Conservation (phyloP, 1,284 basidiomycete genomes). For the Neolentinus lepideus region DNA sequence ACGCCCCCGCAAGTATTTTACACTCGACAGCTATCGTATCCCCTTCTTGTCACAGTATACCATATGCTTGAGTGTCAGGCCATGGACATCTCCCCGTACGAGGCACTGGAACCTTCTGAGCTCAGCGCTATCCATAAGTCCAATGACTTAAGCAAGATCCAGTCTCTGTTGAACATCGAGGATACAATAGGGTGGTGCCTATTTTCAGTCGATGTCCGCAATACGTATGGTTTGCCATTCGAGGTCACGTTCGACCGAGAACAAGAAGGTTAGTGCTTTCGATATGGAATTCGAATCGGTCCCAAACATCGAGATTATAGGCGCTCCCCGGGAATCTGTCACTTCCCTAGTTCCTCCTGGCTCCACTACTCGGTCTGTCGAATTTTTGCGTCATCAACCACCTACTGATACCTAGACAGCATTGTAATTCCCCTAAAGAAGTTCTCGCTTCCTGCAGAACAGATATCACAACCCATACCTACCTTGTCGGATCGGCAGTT, state of each 20-base stretch:
- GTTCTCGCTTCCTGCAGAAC: constrained; percentile 51
- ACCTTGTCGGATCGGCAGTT: constrained; percentile 87
- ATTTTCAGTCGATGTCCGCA: constrained; percentile 81
- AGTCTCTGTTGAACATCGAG: constrained; percentile 29
- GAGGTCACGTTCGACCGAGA: constrained; percentile 71
- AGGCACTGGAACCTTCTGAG: constrained; percentile 25
- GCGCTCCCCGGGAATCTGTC: constrained; percentile 32
- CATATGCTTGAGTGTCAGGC: constrained; percentile 83
- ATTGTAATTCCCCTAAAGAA: constrained; percentile 76
- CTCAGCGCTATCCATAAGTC: background rate
- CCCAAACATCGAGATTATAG: constrained; percentile 20
- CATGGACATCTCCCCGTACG: constrained; percentile 72
- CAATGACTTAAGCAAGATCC: constrained; percentile 9
- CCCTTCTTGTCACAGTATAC: constrained; percentile 87
- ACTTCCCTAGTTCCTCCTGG: constrained; percentile 74
- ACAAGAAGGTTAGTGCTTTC: constrained; percentile 43
- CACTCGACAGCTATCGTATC: constrained; percentile 77
- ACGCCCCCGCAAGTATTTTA: constrained; percentile 55
- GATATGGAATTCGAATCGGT: background rate
- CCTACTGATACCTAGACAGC: constrained; percentile 29
- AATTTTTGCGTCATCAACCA: background rate
- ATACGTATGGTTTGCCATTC: constrained; percentile 85
- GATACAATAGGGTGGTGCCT: constrained; percentile 72
- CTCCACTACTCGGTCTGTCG: constrained; percentile 66
- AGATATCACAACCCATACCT: constrained; percentile 67